A percentile compares a stretch with the other conserved stretches of the same genome.
These are phyloP conservation scores for Exophiala dermatitidis DNA, from an alignment of 2,329 filamentous ascomycete species.

Conservation along the genomic window DNA sequence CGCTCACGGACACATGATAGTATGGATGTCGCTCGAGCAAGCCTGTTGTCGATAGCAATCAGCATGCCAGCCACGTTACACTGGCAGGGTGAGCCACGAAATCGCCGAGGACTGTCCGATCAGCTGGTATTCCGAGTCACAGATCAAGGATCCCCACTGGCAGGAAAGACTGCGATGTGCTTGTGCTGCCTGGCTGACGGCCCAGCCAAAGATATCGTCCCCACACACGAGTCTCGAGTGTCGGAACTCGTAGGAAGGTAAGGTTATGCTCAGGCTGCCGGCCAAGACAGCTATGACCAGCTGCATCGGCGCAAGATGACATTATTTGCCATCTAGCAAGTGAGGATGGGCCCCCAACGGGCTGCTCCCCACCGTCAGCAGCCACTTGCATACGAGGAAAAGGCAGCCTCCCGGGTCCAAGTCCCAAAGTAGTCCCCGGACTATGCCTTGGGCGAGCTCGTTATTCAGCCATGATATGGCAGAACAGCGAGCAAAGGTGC, in stretches of 20 bases:
- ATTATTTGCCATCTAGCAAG: background rate
- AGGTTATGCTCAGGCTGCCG: slow-evolving; percentile 5
- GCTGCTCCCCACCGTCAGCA: slow-evolving; percentile 3
- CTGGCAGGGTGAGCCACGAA: background rate
- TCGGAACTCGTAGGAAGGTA: slow-evolving; percentile 17
- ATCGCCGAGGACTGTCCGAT: background rate
- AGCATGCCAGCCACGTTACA: background rate
- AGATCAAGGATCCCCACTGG: background rate
- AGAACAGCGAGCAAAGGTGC: background rate
- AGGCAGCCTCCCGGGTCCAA: slow-evolving; percentile 4
- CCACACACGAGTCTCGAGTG: slow-evolving; percentile 5
- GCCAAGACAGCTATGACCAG: slow-evolving; percentile 6
- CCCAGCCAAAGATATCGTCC: background rate
- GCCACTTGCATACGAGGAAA: background rate
- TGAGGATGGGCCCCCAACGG: background rate
- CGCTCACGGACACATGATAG: background rate
- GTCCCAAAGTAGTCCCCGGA: background rate
- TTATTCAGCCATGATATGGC: background rate
- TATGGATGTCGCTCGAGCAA: background rate
- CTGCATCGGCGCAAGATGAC: slow-evolving; percentile 6
- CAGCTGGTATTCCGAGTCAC: background rate
- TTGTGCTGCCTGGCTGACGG: slow-evolving; percentile 3
- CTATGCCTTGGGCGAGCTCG: background rate
- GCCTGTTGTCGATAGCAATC: background rate
- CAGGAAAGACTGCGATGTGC: background rate